These are phyloP conservation scores for Lyophyllum decastes DNA, from an alignment of 768 basidiomycete genomes.

Conservation along the genomic window DNA sequence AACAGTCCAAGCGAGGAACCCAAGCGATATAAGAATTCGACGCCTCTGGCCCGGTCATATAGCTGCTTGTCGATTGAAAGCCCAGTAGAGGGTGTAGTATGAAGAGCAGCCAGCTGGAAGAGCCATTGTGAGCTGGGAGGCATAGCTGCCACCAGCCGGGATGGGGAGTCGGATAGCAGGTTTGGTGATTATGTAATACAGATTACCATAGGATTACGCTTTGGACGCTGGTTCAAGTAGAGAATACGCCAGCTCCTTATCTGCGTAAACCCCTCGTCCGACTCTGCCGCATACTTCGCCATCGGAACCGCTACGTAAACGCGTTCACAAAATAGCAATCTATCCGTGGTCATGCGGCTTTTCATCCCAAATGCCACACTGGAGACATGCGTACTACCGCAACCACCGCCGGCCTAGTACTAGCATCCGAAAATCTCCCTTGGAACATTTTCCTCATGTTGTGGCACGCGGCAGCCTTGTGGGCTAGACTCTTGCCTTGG, in stretches of 20 bases:
- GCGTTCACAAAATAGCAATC: neutral
- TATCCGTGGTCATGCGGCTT: neutral
- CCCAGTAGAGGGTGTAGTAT: constrained; percentile 56
- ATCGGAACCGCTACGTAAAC: constrained; percentile 1
- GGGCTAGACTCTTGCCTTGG: neutral
- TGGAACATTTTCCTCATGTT: constrained; percentile 1
- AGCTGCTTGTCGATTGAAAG: constrained; percentile 66
- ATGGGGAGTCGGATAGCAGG: no score
- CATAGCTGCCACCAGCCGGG: constrained; percentile 9
- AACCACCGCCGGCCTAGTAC: neutral
- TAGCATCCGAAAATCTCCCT: constrained; percentile 5
- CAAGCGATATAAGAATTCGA: constrained; percentile 84
- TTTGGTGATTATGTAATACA: constrained; percentile 4
- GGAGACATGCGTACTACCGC: neutral
- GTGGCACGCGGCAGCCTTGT: constrained; percentile 4
- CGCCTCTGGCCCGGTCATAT: constrained; percentile 77
- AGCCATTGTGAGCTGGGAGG: constrained; percentile 62
- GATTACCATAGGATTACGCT: neutral
- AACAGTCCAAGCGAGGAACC: constrained; percentile 78
- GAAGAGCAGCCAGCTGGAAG: constrained; percentile 61
- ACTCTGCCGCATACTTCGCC: neutral
- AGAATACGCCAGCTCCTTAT: neutral
- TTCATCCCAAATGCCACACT: constrained; percentile 3
- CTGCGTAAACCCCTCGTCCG: neutral
- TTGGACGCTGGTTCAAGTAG: no score